phyloP scores from a whole-genome alignment of 129 eudicot genomes.

The Flaveria bidentis region DNA sequence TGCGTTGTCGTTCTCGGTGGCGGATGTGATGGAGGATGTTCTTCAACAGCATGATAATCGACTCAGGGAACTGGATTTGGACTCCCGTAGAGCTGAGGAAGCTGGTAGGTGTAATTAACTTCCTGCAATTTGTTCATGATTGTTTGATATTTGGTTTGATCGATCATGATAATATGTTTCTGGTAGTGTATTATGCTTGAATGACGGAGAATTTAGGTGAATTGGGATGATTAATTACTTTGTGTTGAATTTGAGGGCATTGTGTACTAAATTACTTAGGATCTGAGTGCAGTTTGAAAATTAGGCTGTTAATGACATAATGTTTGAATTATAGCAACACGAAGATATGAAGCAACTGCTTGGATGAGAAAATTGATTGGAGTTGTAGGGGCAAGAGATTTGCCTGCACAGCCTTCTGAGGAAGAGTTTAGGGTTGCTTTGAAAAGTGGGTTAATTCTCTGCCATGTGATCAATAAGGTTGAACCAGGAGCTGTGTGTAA shows the following conservation, averaged over 20 bases:
- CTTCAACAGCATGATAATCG: conserved; percentile 83
- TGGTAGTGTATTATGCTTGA: no score
- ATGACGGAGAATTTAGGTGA: no score
- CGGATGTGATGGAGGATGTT: conserved; percentile 93
- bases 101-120: conserved; percentile 49
- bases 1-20: conserved; percentile 66
- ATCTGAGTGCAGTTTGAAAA: background rate
- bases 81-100: conserved; percentile 92
- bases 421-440: conserved; percentile 90
- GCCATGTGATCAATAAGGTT: conserved; percentile 76
- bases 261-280: background rate
- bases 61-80: conserved; percentile 72
- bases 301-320: background rate
- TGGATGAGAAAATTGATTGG: conserved; percentile 92
- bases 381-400: conserved; percentile 83
- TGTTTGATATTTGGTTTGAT: conserved; percentile 13
- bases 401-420: conserved; percentile 97
- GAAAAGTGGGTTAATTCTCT: conserved; percentile 88
- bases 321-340: conserved; percentile 48
- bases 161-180: background rate
- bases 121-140: background rate
- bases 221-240: no score
- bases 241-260: background rate
- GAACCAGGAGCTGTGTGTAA: conserved; percentile 88
- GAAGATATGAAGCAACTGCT: conserved; percentile 87